Conservation (phyloP, 768 basidiomycete genomes). For the Boletus rubescentipes region DNA sequence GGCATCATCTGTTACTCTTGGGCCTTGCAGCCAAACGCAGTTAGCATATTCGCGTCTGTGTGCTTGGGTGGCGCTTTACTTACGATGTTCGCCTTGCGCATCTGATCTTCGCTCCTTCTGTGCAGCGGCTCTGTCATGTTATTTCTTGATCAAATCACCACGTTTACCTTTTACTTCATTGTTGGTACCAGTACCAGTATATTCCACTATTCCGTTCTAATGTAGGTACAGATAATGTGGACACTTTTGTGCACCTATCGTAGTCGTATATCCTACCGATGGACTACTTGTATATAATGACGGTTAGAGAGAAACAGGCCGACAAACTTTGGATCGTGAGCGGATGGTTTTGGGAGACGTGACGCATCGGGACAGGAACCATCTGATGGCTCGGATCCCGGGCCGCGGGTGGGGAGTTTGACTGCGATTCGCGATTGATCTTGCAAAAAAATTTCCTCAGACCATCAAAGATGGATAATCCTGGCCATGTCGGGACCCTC, state of each 20-base stretch:
- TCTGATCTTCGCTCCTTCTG: not conserved
- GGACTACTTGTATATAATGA: no score
- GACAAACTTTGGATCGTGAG: no score
- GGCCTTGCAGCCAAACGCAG: slow-evolving; percentile 44
- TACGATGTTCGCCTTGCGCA: slow-evolving; percentile 8
- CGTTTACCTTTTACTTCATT: not conserved
- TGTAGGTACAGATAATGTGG: not conserved
- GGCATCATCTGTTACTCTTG: slow-evolving; percentile 54
- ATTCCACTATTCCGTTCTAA: not conserved
- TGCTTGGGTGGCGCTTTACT: slow-evolving; percentile 39
- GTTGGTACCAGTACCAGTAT: not conserved
- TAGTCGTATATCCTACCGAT: not conserved
- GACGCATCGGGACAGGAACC: no score
- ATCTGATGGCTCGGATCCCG: no score
- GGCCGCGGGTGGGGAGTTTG: no score
- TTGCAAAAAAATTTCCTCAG: no score
- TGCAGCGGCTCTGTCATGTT: not conserved
- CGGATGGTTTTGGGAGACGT: no score
- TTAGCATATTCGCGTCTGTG: slow-evolving; percentile 42
- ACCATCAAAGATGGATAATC: no score
- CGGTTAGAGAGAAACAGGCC: no score
- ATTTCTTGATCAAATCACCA: not conserved
- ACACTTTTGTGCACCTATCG: not conserved
- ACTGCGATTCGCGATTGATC: no score
- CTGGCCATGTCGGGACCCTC: no score